Base-by-base conservation (phyloP, 2,329 filamentous ascomycete species). In the Trichoderma koningii region DNA sequence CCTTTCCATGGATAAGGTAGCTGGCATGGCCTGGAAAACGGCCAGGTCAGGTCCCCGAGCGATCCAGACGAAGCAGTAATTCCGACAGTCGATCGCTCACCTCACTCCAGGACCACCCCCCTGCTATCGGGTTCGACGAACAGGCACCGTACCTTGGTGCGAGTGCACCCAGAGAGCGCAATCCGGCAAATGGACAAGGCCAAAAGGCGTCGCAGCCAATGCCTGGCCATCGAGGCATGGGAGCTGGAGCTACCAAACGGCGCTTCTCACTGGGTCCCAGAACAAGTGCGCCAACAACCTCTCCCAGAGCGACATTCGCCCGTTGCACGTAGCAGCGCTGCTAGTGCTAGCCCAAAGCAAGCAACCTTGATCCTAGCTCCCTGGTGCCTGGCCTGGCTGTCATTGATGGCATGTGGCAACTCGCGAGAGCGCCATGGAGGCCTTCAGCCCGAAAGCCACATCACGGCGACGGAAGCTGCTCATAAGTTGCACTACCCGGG, bases 351-450 rank as follows among this genome's bases (percentile, higher is more conserved):
- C 28, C 17, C 59, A 62, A 34, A 44, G 17, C 23, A 12, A 53
- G 59, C 21, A 44, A 34, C 47, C 59, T 45, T 53, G 38, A 47
- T 23, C 52, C 51, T 63, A 55, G 50, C 60, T 63, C 60, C 60
- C 60, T 63, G 51, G 61, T 63, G 42, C 61, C 51, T 63, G 61
- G 61, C 61, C 51, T 63, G 61, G 61, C 52, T 50, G 51, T 44
- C 52, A 59, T 53, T 44, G 44, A 59, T 48, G 0, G 55, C 55
- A 44, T 55, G 55, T 57, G 53, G 63, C 63, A 59, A 59, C 26
- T 47, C 57, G 47, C 57, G 47, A 62, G 41, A 44, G 41, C 56
- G 28, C 55, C 55, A 23, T 23, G 21, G 21, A 23, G 23, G 42
- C 17, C 28, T 42, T 57, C 55, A 62, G 26, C 38, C 59, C 59